A percentile compares a stretch with the other conserved stretches of the same genome.
Evolutionary conservation across 345 rosid species (phyloP).

Genomic region (Lepidium africanum): DNA sequence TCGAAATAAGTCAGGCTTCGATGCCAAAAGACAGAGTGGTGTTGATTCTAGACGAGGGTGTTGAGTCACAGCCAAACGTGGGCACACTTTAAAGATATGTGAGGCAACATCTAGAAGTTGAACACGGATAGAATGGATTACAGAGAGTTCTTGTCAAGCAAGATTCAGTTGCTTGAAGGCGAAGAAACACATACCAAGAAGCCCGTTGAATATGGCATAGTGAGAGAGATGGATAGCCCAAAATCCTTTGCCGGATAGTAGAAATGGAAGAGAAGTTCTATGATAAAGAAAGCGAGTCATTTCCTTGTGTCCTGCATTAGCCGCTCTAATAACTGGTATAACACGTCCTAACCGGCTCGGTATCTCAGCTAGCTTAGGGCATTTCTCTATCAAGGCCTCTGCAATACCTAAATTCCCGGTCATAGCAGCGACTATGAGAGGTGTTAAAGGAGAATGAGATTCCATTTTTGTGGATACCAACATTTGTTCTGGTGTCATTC

Average conservation of each 20-base stretch:
- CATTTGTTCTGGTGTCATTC: background rate
- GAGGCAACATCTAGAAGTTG: too few species aligned
- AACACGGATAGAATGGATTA: too few species aligned
- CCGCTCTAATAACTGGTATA: background rate
- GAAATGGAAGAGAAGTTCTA: too few species aligned
- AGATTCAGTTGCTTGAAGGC: too few species aligned
- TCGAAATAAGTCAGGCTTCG: background rate
- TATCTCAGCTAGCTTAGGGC: background rate
- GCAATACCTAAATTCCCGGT: background rate
- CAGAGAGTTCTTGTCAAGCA: too few species aligned
- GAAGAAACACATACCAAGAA: too few species aligned
- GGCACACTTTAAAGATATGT: too few species aligned
- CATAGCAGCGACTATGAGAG: background rate
- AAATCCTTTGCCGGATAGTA: too few species aligned
- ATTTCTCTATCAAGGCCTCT: background rate
- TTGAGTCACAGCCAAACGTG: too few species aligned
- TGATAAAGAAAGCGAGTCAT: background rate
- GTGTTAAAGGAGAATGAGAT: background rate
- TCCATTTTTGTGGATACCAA: background rate
- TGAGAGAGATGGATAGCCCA: too few species aligned
- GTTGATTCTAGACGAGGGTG: too few species aligned
- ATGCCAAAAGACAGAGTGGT: background rate
- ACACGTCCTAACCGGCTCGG: background rate
- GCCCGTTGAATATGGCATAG: too few species aligned
- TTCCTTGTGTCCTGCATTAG: background rate